Evolutionary conservation across 116 monocot species (phyloP), one percentile per base, ranked within the genome.

Genomic region (Posidonia oceanica): DNA sequence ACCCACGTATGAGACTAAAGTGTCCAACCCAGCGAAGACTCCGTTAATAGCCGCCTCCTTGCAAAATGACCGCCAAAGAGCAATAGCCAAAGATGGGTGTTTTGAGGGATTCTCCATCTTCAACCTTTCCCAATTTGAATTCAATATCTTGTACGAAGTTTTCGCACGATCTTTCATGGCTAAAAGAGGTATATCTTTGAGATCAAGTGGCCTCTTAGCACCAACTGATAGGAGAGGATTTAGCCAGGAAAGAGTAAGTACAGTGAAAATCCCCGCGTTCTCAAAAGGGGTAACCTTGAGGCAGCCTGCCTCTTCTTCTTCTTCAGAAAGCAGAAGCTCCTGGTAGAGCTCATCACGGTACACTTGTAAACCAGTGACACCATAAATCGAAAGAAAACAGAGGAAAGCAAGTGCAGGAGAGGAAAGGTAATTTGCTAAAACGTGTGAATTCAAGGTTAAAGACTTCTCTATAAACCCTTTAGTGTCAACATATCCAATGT

Each of bases 1-100:
- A 18, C 93, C 97, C 4, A 92, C 93, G 70, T 92, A 97, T 3
- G 93, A 85, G 44, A 87, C 89, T 53, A 92, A 40, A n/a, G 97
- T 92, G 72, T 84, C 86, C 69, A 93, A 63, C 21, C 80, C 79
- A n/a, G 93, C 98, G 71, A 88, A 93, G 11, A 88, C 38, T 0
- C 84, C 98, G 78, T 86, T 93, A 21, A 89, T 10, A 3, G 79
- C 79, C 0, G 88, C 93, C 64, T 93, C 98, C 72, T 86, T 87
- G 84, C 86, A 85, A 61, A 93, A 90, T 18, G 98, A 86, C 44
- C 70, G 67, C 58, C 85, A 74, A 52, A 98, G 83, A 7, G 89
- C 93, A 66, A 76, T 68, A 39, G 89, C 81, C 67, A 98, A 69
- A 11, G 84, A 90, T 1, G 93, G 88, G 54, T 72, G 74, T 53